Evolutionary conservation across 2,329 filamentous ascomycete genomes (phyloP).

Genomic region (Plenodomus lindquistii): DNA sequence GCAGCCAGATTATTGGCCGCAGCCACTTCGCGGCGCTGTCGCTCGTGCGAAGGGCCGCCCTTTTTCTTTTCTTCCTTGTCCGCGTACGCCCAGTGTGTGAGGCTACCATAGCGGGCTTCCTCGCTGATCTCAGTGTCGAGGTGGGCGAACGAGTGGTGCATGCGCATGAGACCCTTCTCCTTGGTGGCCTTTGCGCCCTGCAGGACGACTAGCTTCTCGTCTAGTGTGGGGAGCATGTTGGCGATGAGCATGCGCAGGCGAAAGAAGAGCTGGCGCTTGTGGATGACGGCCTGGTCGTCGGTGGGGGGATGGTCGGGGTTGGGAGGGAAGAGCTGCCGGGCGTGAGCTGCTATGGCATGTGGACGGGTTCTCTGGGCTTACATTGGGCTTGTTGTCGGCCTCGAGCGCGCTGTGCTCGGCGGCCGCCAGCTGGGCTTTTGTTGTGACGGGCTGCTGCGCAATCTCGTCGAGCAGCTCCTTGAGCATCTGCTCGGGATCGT

Average conservation of each 20-base stretch:
- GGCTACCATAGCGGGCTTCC: slow-evolving; percentile 89
- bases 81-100: slow-evolving; percentile 93
- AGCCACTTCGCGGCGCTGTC: slow-evolving; percentile 77
- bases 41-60: slow-evolving; percentile 66
- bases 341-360: slow-evolving; percentile 20
- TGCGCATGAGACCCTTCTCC: slow-evolving; percentile 78
- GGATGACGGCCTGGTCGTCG: slow-evolving; percentile 59
- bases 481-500: slow-evolving; percentile 81
- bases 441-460: slow-evolving; percentile 50
- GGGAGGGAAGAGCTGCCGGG: slow-evolving; percentile 30
- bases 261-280: slow-evolving; percentile 74
- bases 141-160: slow-evolving; percentile 85
- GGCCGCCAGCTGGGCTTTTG: slow-evolving; percentile 32
- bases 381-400: slow-evolving; percentile 46
- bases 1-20: slow-evolving; percentile 70
- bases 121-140: slow-evolving; percentile 90
- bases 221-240: slow-evolving; percentile 85
- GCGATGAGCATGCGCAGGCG: slow-evolving; percentile 77
- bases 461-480: slow-evolving; percentile 73
- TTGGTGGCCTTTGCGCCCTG: slow-evolving; percentile 90
- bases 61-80: slow-evolving; percentile 69
- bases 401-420: slow-evolving; percentile 33
- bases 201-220: slow-evolving; percentile 97
- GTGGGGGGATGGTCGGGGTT: slow-evolving; percentile 31
- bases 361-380: slow-evolving; percentile 43